Base-by-base conservation (phyloP, 139 green algal species). In the Gonium pectorale region DNA sequence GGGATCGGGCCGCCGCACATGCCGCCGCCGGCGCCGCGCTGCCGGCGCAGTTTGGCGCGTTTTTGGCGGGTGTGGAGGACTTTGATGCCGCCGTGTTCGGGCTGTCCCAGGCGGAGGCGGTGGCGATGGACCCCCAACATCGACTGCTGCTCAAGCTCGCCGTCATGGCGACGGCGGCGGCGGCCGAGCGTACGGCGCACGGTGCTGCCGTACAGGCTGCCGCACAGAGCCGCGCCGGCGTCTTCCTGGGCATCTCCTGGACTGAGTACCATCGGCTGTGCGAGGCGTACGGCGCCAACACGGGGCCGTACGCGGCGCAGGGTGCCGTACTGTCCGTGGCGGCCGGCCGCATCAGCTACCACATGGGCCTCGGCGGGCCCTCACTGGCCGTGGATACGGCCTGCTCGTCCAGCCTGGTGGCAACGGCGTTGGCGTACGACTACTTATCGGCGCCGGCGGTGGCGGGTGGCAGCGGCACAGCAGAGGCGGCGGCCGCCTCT, bases 381-480 rank as follows among this genome's bases (percentile, higher is more conserved):
- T 87, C 86, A 8, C 17, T 97, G 26, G 84, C 88, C 43, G 90
- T 97, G 0, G 95, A 98, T 80, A 97, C 94, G 5, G 96, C 96
- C 11, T 98, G 96, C 91, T 98, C 94, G 21, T 97, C 95, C 21
- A 97, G 93, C 17, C 87, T 98, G 33, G 94, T 98, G 5, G 89
- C 93, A n/a, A 87, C 91, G 3, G 82, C 94, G 74, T 43, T 97
- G 21, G 92, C 93, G 3, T 52, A 85, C 68, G 85, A 41, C 22
- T 79, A 86, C n/a, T 77, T 94, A 11, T 17, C 35, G 24, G 22
- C 81, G 9, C 9, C 69, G 37, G 26, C 33, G 17, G 56, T 21
- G 21, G 41, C 26, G 5, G 5, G 59, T 37, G 26, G 26, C 62
- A 35, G 75, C 59, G 21, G 59, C 77, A 51, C 40, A 44, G 49